phyloP scores from a whole-genome alignment of 2,329 filamentous ascomycete species.

The Chrysosporium queenslandicum region DNA sequence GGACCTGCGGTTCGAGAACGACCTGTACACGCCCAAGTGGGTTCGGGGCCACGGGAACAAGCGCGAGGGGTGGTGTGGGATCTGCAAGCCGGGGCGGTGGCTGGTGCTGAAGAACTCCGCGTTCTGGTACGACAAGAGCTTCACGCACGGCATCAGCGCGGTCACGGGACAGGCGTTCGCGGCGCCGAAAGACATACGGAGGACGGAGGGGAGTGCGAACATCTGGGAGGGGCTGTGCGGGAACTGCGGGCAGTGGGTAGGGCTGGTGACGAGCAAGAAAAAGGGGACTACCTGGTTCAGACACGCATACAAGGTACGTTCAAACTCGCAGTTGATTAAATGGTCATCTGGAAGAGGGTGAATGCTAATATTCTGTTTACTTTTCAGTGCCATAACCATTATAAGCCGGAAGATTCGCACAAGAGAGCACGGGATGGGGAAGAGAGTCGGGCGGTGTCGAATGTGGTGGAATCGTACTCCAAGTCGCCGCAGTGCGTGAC shows the following conservation, averaged over 20 bases:
- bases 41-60: constrained; percentile 78
- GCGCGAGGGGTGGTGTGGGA: constrained; percentile 80
- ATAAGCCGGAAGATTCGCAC: constrained; percentile 49
- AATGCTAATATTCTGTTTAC: too few relatives aligned
- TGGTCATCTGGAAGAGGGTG: too few relatives aligned
- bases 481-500: neutral
- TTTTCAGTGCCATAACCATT: constrained; percentile 51
- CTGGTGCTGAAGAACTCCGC: constrained; percentile 81
- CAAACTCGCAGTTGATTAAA: neutral
- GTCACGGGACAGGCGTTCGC: constrained; percentile 70
- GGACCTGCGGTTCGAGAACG: constrained; percentile 65
- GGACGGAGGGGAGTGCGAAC: constrained; percentile 67
- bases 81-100: constrained; percentile 79
- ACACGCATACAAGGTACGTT: constrained; percentile 68
- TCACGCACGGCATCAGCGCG: constrained; percentile 76
- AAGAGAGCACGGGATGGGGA: constrained; percentile 57
- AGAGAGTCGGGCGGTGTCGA: constrained; percentile 34
- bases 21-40: constrained; percentile 75
- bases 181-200: constrained; percentile 61
- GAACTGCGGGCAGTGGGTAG: constrained; percentile 28
- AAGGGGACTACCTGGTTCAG: constrained; percentile 89
- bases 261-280: constrained; percentile 61
- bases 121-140: constrained; percentile 89
- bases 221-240: constrained; percentile 32
- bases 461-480: constrained; percentile 3